Percentiles rank a stretch among this genome's conserved stretches.
Conservation (phyloP, 208 protist species). For the Crithidia bombi region DNA sequence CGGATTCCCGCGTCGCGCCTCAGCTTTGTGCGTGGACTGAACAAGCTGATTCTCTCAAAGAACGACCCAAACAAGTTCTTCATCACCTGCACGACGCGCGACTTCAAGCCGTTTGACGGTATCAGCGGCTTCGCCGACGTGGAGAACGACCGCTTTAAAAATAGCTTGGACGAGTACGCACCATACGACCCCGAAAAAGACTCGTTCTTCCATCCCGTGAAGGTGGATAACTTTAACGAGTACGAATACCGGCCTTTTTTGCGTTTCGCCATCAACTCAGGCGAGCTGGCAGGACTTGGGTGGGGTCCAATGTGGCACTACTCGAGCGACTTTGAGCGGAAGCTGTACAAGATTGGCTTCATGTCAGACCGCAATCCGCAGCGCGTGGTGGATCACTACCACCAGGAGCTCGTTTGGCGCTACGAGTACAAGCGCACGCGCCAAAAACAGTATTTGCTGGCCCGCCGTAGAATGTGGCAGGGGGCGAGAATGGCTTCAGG, state of each 20-base stretch:
- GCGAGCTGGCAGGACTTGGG: constrained; percentile 89
- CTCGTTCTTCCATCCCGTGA: constrained; percentile 87
- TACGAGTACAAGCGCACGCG: constrained; percentile 89
- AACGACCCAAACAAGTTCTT: constrained; percentile 92
- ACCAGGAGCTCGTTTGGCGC: constrained; percentile 92
- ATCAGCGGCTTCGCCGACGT: constrained; percentile 85
- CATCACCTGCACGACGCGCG: constrained; percentile 87
- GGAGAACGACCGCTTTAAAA: constrained; percentile 78
- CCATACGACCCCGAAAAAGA: constrained; percentile 90
- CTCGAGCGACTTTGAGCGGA: constrained; percentile 91
- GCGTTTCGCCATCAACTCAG: constrained; percentile 90
- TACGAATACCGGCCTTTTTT: constrained; percentile 90
- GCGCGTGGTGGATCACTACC: constrained; percentile 91
- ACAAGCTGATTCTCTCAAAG: constrained; percentile 83
- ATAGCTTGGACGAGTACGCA: constrained; percentile 90
- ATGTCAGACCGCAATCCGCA: constrained; percentile 90
- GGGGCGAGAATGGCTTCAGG: not conserved
- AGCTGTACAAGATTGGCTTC: constrained; percentile 93
- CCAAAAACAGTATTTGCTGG: constrained; percentile 91
- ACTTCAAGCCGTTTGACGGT: constrained; percentile 91
- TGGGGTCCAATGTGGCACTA: constrained; percentile 93
- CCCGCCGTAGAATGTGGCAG: constrained; percentile 42
- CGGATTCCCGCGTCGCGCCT: constrained; percentile 88
- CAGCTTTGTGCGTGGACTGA: constrained; percentile 89
- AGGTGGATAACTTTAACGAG: constrained; percentile 90